Base-by-base conservation (phyloP, 2,329 filamentous ascomycete genomes). In the Trichoderma polysporum region DNA sequence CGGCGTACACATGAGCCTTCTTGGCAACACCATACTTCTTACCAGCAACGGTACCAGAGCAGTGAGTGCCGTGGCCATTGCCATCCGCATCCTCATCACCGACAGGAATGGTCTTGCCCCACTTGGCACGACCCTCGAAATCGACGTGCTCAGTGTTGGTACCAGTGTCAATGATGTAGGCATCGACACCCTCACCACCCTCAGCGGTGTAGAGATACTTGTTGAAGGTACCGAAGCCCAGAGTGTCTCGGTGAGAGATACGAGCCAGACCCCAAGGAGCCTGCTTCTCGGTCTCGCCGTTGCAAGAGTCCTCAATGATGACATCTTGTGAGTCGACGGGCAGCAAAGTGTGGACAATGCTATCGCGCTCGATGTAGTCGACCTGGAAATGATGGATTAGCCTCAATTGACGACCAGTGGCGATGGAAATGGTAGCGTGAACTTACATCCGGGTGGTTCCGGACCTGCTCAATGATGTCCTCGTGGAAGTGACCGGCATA, bases 21-120 rank as follows among this genome's bases (percentile, higher is more conserved):
- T 99, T 99, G 79, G 95, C 94, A 71, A 99, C 95, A 88, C 95
- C 95, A 78, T 97, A 99, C 86, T 97, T 97, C 89, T 95, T 96
- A 79, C 96, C 95, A 72, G 92, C 95, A 75, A 99, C 90, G 70
- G 96, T 99, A 74, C 95, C 95, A 71, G 95, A 98, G 89, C 95
- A 99, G 87, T 99, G 95, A 76, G 95, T 99, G 75, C 95, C 95
- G 85, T 99, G 95, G 70, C 95, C 95, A 76, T 99, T 99, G 80
- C 95, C 95, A 82, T 99, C 95, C 73, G 88, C 85, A 77, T 99
- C 95, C 59, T 86, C 90, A 77, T 99, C 94, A 69, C 89, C 90
- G 56, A 80, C 73, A 69, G 96, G 96, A 74, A 99, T 94, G 73
- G 95, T 99, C 88, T 97, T 95, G 79, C 95, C 95, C 95, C 95